Percentiles rank a stretch among this genome's conserved stretches.
phyloP scores from a whole-genome alignment of 2,329 filamentous ascomycete genomes.

The Alternaria hordeiaustralica region DNA sequence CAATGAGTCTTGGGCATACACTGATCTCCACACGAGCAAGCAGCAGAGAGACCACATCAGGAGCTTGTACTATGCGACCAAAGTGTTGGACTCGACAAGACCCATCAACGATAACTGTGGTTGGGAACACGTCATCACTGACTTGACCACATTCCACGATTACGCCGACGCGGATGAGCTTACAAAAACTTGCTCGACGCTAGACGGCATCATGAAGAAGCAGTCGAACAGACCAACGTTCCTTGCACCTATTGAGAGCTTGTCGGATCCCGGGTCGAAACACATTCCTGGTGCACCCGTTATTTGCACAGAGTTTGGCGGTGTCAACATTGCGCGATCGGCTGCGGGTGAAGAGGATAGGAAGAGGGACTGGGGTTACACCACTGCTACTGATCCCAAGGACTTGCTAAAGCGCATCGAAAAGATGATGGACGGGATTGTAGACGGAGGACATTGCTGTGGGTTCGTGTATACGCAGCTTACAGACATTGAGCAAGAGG shows the following conservation, averaged over 20 bases:
- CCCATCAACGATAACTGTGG: conserved; percentile 76
- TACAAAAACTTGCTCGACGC: conserved; percentile 59
- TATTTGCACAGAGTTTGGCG: conserved; percentile 72
- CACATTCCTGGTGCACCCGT: conserved; percentile 65
- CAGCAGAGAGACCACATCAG: conserved; percentile 70
- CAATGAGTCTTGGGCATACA: conserved; percentile 70
- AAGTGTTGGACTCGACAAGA: conserved; percentile 67
- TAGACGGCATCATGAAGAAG: conserved; percentile 61
- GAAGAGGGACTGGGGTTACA: conserved; percentile 68
- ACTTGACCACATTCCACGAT: conserved; percentile 72
- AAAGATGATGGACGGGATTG: conserved; percentile 64
- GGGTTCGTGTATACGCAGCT: conserved; percentile 73
- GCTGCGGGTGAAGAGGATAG: conserved; percentile 49
- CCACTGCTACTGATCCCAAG: conserved; percentile 65
- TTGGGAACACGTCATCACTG: conserved; percentile 71
- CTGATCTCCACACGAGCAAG: conserved; percentile 61
- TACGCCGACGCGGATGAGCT: conserved; percentile 67
- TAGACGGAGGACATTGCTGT: conserved; percentile 63
- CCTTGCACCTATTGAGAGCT: conserved; percentile 52
- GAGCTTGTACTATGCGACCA: conserved; percentile 68
- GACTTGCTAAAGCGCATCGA: conserved; percentile 67
- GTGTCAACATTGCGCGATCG: conserved; percentile 67
- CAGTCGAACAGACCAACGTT: conserved; percentile 65
- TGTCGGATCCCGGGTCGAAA: conserved; percentile 50
- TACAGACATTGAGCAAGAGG: conserved; percentile 69